Evolutionary conservation across 139 green algal genomes (phyloP), one percentile per base, ranked within the genome.

Genomic region (Gonium pectorale): DNA sequence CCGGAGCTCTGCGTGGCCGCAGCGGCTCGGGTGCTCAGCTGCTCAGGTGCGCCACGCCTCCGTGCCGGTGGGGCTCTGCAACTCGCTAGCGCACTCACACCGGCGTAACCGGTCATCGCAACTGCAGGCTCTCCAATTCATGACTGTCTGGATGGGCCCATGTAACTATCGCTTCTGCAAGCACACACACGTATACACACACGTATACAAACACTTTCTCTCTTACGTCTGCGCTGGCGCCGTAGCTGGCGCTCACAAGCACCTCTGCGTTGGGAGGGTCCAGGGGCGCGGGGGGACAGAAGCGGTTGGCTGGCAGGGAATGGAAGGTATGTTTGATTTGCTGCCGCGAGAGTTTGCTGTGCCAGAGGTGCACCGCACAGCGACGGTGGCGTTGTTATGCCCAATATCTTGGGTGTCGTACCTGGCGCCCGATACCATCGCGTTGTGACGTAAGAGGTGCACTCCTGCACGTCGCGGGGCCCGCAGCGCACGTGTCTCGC

Each of bases 171-270:
- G n/a, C n/a, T n/a, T n/a, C n/a, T n/a, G n/a, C n/a, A n/a, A n/a
- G n/a, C n/a, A n/a, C n/a, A n/a, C n/a, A n/a, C n/a, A n/a, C n/a
- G n/a, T n/a, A n/a, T n/a, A n/a, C n/a, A n/a, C n/a, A n/a, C n/a
- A n/a, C n/a, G n/a, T n/a, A n/a, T n/a, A n/a, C n/a, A n/a, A n/a
- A n/a, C n/a, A n/a, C n/a, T n/a, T n/a, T n/a, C n/a, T n/a, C n/a
- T n/a, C 67, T 74, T 49, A 77, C 68, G 29, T 77, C 68, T 1
- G 68, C 24, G 43, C 43, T 60, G 41, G 68, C 43, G 68, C 68
- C 68, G 43, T 77, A 77, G 2, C 29, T 6, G 27, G 40, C 68
- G 8, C 43, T n/a, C 5, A 77, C 29, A 4, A 77, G 41, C 43
- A 77, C 41, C 68, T 77, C 68, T 77, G 68, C 43, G 43, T 5